phyloP scores from a whole-genome alignment of 78 protist species.

The Neovahlkampfia damariscottae region DNA sequence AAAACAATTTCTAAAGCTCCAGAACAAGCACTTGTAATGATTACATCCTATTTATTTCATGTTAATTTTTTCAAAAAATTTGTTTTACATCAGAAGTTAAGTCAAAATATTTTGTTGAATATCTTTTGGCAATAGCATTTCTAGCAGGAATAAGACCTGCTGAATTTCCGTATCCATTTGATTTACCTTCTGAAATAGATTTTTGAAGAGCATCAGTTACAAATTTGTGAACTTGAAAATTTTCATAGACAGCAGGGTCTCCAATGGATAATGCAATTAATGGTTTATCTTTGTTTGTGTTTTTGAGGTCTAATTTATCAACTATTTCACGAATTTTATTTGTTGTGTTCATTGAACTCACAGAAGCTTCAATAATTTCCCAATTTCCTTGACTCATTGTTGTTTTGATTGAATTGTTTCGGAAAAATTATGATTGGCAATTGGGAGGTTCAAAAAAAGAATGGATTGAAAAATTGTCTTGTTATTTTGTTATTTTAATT shows the following conservation, averaged over 20 bases:
- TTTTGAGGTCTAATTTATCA: conserved; percentile 40
- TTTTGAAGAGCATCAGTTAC: neutral
- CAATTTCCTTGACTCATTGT: no score
- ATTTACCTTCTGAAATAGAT: neutral
- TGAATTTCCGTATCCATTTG: conserved; percentile 70
- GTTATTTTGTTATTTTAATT: no score
- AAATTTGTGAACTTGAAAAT: conserved; percentile 23
- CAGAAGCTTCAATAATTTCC: no score
- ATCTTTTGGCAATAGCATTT: conserved; percentile 29
- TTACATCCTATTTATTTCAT: conserved; percentile 26
- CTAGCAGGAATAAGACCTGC: conserved; percentile 40
- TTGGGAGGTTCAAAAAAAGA: no score
- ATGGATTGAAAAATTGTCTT: no score
- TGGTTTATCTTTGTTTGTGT: conserved; percentile 54
- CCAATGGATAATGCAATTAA: conserved; percentile 62
- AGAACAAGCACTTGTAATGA: conserved; percentile 65
- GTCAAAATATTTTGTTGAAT: neutral
- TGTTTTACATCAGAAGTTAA: no score
- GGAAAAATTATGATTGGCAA: no score
- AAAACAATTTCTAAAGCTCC: conserved; percentile 82
- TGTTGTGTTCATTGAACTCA: conserved; percentile 35
- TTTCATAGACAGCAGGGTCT: conserved; percentile 81
- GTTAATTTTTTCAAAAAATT: neutral
- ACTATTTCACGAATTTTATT: conserved; percentile 77
- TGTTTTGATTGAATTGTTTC: no score